Percentiles rank a stretch among this genome's conserved stretches.
These are phyloP conservation scores for Colletotrichum incanum DNA, from an alignment of 2,329 filamentous ascomycete species.

Conservation along the genomic window DNA sequence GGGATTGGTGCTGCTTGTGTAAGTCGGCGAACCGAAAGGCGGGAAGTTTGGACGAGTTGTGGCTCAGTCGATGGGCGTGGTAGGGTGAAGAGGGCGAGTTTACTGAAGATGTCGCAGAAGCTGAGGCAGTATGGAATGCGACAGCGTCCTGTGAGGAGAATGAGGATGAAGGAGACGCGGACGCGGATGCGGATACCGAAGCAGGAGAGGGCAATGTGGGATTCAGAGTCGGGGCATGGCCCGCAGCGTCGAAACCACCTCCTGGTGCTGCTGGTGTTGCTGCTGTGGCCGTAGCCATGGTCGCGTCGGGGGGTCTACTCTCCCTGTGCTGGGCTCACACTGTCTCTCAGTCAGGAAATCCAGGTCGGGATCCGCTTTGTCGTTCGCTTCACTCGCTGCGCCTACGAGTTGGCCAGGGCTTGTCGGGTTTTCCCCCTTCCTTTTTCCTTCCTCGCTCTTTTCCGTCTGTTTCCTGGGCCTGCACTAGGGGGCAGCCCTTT, in stretches of 20 bases:
- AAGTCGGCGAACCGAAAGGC: slow-evolving; percentile 69
- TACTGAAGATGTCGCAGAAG: slow-evolving; percentile 23
- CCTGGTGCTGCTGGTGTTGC: slow-evolving; percentile 24
- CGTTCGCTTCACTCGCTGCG: slow-evolving; percentile 35
- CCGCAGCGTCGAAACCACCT: slow-evolving; percentile 41
- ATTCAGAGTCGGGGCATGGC: slow-evolving; percentile 40
- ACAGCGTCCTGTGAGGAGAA: slow-evolving; percentile 33
- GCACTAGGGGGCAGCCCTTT: slow-evolving; percentile 10
- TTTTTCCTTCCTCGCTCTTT: not conserved
- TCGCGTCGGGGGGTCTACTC: slow-evolving; percentile 26
- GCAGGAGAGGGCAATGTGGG: slow-evolving; percentile 40
- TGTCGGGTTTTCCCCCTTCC: slow-evolving; percentile 6
- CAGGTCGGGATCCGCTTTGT: slow-evolving; percentile 34
- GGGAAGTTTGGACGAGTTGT: slow-evolving; percentile 71
- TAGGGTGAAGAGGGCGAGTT: slow-evolving; percentile 45
- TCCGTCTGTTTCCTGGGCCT: not conserved
- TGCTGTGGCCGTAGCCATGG: slow-evolving; percentile 36
- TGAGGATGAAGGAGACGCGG: slow-evolving; percentile 38
- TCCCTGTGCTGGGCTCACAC: not conserved
- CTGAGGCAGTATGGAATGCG: slow-evolving; percentile 29
- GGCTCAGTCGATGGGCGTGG: slow-evolving; percentile 67
- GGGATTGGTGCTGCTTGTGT: slow-evolving; percentile 53
- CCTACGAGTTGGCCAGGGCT: slow-evolving; percentile 28
- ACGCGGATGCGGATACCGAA: slow-evolving; percentile 34
- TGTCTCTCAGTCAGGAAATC: slow-evolving; percentile 5